Evolutionary conservation across 805 yeast species (phyloP).

Genomic region (Cyberlindnera veronae): DNA sequence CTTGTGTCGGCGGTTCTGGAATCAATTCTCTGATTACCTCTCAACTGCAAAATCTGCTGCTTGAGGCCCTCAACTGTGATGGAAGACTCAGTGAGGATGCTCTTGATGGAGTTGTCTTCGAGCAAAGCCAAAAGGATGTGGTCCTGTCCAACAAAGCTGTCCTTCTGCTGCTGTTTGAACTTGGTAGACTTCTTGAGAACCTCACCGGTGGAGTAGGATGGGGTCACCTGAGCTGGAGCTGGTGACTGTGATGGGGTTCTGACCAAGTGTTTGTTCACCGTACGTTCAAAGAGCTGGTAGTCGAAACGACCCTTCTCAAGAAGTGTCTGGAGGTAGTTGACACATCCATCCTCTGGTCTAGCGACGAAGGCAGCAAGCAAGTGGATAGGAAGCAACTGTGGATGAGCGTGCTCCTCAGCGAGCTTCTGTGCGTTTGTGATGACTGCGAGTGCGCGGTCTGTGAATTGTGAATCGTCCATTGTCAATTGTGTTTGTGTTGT

Average conservation of each 20-base stretch:
- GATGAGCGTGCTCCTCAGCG: conserved; percentile 80
- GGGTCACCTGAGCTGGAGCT: conserved; percentile 76
- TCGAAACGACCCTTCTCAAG: conserved; percentile 86
- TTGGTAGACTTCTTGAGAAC: conserved; percentile 72
- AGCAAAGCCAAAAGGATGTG: conserved; percentile 82
- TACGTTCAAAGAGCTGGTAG: conserved; percentile 74
- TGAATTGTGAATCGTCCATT: conserved; percentile 66
- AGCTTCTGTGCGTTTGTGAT: conserved; percentile 75
- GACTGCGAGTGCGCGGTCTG: conserved; percentile 87
- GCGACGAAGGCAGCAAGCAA: conserved; percentile 87
- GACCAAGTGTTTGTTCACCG: conserved; percentile 77
- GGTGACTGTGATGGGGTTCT: conserved; percentile 86
- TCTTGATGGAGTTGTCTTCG: conserved; percentile 70
- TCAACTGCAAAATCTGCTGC: conserved; percentile 70
- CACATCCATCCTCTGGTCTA: conserved; percentile 48
- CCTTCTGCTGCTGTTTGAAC: conserved; percentile 84
- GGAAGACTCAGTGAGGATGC: conserved; percentile 66
- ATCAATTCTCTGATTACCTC: conserved; percentile 91
- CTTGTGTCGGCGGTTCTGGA: conserved; percentile 92
- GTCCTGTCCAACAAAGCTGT: conserved; percentile 89
- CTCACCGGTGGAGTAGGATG: conserved; percentile 73
- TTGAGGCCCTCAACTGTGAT: conserved; percentile 70
- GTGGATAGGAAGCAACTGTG: conserved; percentile 85
- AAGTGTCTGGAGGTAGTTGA: conserved; percentile 73
- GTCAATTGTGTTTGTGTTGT: conserved; percentile 8